Percentiles rank a stretch among this genome's conserved stretches.
Conservation (phyloP, 768 basidiomycete species). For the Grammothele lineata region DNA sequence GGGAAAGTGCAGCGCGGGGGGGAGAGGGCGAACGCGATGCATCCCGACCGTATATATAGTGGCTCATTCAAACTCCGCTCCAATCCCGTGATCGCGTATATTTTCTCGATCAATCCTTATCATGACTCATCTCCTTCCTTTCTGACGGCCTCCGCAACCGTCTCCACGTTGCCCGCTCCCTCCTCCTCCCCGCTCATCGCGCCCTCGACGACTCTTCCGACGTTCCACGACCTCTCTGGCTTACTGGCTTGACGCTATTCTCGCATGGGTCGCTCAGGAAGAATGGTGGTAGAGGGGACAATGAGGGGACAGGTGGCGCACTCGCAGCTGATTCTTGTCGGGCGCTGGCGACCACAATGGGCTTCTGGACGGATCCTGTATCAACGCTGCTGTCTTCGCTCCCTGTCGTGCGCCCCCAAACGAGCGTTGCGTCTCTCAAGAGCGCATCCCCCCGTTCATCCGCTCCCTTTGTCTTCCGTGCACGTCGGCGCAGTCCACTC, state of each 20-base stretch:
- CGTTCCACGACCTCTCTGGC: no score
- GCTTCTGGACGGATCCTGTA: conserved; percentile 9
- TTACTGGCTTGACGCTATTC: no score
- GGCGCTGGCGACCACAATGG: conserved; percentile 12
- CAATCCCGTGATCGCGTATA: conserved; percentile 16
- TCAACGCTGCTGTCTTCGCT: conserved; percentile 7
- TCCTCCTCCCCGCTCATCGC: background rate
- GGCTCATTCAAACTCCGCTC: conserved; percentile 16
- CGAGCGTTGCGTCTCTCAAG: conserved; percentile 5
- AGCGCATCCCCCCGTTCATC: background rate
- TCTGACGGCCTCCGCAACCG: conserved; percentile 5
- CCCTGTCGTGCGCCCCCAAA: conserved; percentile 1
- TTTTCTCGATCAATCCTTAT: conserved; percentile 11
- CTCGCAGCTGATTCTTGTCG: conserved; percentile 5
- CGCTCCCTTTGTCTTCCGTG: background rate
- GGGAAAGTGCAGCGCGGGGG: conserved; percentile 18
- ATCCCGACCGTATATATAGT: conserved; percentile 12
- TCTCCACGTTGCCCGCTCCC: background rate
- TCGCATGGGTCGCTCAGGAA: background rate
- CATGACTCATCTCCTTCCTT: conserved; percentile 13
- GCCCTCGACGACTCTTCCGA: no score
- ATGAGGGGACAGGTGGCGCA: background rate
- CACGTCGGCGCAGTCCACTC: no score
- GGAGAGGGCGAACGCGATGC: conserved; percentile 4
- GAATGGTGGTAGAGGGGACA: background rate